Base-by-base conservation (phyloP, 2,329 filamentous ascomycete genomes). In the Penicillium corylophilum region DNA sequence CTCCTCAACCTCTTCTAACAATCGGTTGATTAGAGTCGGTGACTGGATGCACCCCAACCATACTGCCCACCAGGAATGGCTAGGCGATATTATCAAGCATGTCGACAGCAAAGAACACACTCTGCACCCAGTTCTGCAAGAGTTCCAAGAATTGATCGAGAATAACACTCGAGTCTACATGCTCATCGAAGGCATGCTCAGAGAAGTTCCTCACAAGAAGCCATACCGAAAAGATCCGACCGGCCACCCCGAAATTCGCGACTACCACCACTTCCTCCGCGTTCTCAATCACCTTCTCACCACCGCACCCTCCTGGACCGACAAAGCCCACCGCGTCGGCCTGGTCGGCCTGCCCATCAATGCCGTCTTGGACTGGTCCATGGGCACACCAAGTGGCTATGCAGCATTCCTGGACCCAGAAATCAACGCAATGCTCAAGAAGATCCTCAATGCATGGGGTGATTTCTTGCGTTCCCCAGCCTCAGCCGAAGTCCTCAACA, bases 61-160 rank as follows among this genome's bases (percentile, higher is more conserved):
- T 63, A 78, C 81, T 33, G 72, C 84, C 9, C 83, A 87, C 66
- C 78, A 76, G 49, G 78, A 82, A 66, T 89, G 82, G 82, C 78
- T 89, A n/a, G 71, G 72, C 7, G 75, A 75, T 13, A 74, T 82
- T 18, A 77, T 85, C 39, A 69, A 79, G 7, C 74, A 84, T 36
- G 79, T 84, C 20, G 80, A 85, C 59, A 68, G 74, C 15, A 70
- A 73, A 7, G 63, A 70, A 4, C 70, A 79, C 57, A 67, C 78
- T 2, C 74, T 89, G 0, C 77, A 80, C 12, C 85, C 84, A 0
- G 83, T 83, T 0, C 69, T 89, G 0, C 61, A 79, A 55, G 86
- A 88, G 56, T 88, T 90, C 72, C 77, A 84, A 63, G 67, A 80
- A 1, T 71, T 89, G 22, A 89, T 90, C 55, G 86, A 89, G 66